A percentile compares a stretch with the other conserved stretches of the same genome.
phyloP scores from a whole-genome alignment of 345 rosid species.

The Limnanthes douglasii region DNA sequence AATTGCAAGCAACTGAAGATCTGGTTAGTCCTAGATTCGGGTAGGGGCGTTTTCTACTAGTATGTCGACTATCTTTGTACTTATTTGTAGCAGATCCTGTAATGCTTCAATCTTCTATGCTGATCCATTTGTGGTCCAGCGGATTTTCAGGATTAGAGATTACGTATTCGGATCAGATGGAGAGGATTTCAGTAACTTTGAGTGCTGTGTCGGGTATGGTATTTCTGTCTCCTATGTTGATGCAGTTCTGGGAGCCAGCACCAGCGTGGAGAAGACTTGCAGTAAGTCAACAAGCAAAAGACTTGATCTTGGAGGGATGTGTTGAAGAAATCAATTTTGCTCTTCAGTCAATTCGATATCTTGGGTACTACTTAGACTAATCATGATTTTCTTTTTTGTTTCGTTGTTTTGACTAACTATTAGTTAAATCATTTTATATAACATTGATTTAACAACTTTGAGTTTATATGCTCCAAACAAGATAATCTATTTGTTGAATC shows the following conservation, averaged over 20 bases:
- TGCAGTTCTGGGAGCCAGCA: conserved; percentile 54
- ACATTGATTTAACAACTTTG: too few relatives aligned
- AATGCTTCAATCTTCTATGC: too few relatives aligned
- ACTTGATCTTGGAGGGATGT: conserved; percentile 44
- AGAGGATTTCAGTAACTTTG: conserved; percentile 55
- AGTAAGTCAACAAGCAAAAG: conserved; percentile 23
- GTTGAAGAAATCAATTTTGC: conserved; percentile 55
- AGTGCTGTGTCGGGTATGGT: conserved; percentile 44
- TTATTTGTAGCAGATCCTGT: background rate
- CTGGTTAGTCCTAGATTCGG: conserved; percentile 51
- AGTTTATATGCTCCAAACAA: too few relatives aligned
- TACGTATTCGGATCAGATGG: conserved; percentile 44
- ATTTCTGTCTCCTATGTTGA: conserved; percentile 38
- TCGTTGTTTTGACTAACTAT: too few relatives aligned
- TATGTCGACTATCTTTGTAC: background rate
- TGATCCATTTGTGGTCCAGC: conserved; percentile 18
- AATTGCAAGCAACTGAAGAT: conserved; percentile 72
- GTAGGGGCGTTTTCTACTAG: conserved; percentile 13
- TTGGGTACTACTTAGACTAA: conserved; percentile 43
- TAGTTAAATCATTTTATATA: too few relatives aligned
- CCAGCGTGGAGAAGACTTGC: conserved; percentile 30
- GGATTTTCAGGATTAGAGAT: conserved; percentile 62
- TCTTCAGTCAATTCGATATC: conserved; percentile 60
- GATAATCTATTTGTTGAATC: background rate
- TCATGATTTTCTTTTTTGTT: background rate